Evolutionary conservation across 2,329 filamentous ascomycete species (phyloP), one percentile per base, ranked within the genome.

Genomic region (Pseudocercospora vitis): DNA sequence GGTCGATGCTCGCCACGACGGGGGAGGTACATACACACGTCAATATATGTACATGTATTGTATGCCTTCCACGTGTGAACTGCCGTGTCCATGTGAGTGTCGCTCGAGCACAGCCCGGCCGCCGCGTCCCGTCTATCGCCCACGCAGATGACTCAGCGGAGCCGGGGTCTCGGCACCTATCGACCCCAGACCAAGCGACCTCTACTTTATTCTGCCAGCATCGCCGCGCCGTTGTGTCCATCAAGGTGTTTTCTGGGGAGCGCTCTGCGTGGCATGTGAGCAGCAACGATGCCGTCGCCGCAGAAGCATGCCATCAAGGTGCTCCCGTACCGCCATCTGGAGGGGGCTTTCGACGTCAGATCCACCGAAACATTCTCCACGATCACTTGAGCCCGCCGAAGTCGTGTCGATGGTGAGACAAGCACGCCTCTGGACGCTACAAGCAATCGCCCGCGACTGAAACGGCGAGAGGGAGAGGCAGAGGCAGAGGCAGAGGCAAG

Each of bases 211-310:
- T 16, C 11, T 7, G 42, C 24, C 18, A 45, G 24, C 23, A 31
- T 45, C 16, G 23, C 28, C 24, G 31, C 29, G 39, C 24, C 39
- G 16, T 35, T 35, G 44, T 37, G 52, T 47, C 12, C 58, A 61
- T 59, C 55, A 63, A 59, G 52, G 57, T 60, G 53, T 29, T 44
- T 28, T 26, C 45, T 61, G 63, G 32, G 24, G n/a, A n/a, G 9
- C 16, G 19, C 12, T 29, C 24, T 45, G 44, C 45, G 52, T 48
- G 49, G 47, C 26, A 26, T 50, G 46, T 14, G 32, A 35, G 50
- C 42, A 35, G 28, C 48, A 26, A 50, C 29, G 31, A 29, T 37
- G 31, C 29, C 29, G 35, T 24, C 46, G 14, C 32, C 48, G 14
- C 47, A 51, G 42, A 29, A 46, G 47, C 31, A 45, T 16, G 48